Evolutionary conservation across 106 monocot genomes (phyloP).

Genomic region (Ottelia alismoides): DNA sequence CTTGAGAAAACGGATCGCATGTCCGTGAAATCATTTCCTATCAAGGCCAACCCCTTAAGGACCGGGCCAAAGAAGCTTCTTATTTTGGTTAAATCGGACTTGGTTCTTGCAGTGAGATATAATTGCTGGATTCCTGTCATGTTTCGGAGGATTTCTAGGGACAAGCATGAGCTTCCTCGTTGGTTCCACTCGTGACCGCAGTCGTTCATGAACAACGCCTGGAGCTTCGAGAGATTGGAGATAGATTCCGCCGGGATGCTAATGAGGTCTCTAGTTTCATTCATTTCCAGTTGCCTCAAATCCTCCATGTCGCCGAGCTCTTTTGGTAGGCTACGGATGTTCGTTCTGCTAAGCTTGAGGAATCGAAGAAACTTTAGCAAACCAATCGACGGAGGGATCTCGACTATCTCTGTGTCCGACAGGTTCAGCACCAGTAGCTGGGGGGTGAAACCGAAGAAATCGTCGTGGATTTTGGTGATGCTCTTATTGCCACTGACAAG

Average conservation of each 20-base stretch:
- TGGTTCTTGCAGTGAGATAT: neutral
- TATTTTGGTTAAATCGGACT: too few species aligned
- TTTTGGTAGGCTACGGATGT: neutral
- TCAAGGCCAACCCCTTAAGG: neutral
- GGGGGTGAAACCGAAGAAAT: conserved; percentile 1
- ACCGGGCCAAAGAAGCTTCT: neutral
- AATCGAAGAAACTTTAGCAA: neutral
- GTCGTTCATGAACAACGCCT: neutral
- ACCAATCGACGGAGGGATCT: neutral
- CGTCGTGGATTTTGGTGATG: neutral
- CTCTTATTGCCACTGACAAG: neutral
- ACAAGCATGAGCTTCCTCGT: neutral
- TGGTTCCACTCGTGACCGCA: neutral
- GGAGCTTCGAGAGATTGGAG: neutral
- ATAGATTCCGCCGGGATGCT: neutral
- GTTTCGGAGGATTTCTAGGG: neutral
- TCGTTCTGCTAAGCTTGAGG: neutral
- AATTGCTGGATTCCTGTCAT: neutral
- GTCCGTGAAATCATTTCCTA: neutral
- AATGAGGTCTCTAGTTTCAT: neutral
- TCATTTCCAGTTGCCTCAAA: conserved; percentile 4
- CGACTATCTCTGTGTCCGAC: neutral
- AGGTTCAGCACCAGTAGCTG: conserved; percentile 1
- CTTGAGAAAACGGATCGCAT: neutral
- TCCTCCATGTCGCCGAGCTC: conserved; percentile 3